Conservation (phyloP, 306 rosid species). For the Prosopis cineraria region DNA sequence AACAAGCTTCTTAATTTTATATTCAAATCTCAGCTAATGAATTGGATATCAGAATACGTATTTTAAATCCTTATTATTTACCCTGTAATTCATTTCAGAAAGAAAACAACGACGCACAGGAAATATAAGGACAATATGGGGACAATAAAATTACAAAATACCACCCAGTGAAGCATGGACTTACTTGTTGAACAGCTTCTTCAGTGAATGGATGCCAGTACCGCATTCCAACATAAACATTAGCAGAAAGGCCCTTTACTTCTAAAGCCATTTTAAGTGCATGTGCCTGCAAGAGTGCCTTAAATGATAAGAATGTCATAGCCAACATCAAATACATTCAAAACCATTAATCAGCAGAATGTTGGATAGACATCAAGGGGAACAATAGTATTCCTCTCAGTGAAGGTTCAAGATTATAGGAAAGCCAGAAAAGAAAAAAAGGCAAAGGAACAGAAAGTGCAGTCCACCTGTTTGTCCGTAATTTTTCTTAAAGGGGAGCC, state of each 20-base stretch:
- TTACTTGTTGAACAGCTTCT: conserved; percentile 91
- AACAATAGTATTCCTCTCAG: conserved; percentile 20
- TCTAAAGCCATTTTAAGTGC: conserved; percentile 86
- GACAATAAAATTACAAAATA: conserved; percentile 9
- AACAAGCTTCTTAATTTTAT: conserved; percentile 26
- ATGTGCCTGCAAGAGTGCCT: conserved; percentile 62
- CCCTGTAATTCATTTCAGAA: conserved; percentile 20
- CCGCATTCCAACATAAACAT: conserved; percentile 93
- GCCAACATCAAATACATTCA: conserved; percentile 13
- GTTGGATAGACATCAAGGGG: not conserved
- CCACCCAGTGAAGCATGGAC: conserved; percentile 33
- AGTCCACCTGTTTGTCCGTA: conserved; percentile 87
- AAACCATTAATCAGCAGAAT: conserved; percentile 7
- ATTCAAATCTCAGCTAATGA: conserved; percentile 30
- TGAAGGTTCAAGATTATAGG: conserved; percentile 2
- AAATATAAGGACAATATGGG: conserved; percentile 7
- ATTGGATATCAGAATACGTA: conserved; percentile 17
- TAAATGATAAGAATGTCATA: conserved; percentile 13
- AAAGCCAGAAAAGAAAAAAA: not conserved
- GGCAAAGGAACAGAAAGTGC: not conserved
- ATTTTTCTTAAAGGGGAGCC: conserved; percentile 98
- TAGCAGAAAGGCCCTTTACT: conserved; percentile 69
- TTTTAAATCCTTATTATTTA: conserved; percentile 5
- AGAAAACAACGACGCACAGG: not conserved
- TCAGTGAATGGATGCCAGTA: conserved; percentile 99